Base-by-base conservation (phyloP, 352 stramenopile genomes). In the Globisporangium acanthophoron region DNA sequence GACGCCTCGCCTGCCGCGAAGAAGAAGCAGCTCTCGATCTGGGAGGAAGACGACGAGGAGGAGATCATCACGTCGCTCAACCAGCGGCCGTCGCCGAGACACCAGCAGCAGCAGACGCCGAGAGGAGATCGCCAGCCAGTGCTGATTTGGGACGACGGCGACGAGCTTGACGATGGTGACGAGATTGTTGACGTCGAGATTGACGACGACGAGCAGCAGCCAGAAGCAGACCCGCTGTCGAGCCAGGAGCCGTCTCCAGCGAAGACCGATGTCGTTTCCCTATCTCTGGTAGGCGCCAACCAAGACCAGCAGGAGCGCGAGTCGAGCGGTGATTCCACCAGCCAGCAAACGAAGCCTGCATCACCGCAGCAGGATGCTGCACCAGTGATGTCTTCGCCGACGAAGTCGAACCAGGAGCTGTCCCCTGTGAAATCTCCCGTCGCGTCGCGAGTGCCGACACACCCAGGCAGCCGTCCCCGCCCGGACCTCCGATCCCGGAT, bases 401-500 rank as follows among this genome's bases (percentile, higher is more conserved):
- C 9, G 18, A 56, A 56, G 29, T 13, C 20, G 37, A 50, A 31
- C 33, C 45, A 53, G 20, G 13, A 45, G 33, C 21, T 60, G 29
- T 60, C 44, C 0, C 54, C 54, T 18, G 54, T 35, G n/a, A 35
- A 16, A 8, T 54, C 43, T 9, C 33, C 54, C 37, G 45, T 16
- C 13, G 33, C 37, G 18, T 41, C 56, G 31, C 56, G 33, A 16
- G 46, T 49, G 5, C 43, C 55, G 8, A n/a, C n/a, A n/a, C n/a
- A n/a, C n/a, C n/a, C n/a, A n/a, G 48, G 48, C 20, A 62, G 56
- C 35, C 56, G 56, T 21, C 33, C 48, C 9, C 55, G 46, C 15
- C 47, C 39, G 13, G 56, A 56, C 46, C 48, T 62, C 13, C 56
- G 56, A 1, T 62, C 56, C 12, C 48, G 48, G 7, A 62, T 62